Percentiles rank a stretch among this genome's conserved stretches.
Conservation (phyloP, 345 rosid species). For the Lepidium sativum region DNA sequence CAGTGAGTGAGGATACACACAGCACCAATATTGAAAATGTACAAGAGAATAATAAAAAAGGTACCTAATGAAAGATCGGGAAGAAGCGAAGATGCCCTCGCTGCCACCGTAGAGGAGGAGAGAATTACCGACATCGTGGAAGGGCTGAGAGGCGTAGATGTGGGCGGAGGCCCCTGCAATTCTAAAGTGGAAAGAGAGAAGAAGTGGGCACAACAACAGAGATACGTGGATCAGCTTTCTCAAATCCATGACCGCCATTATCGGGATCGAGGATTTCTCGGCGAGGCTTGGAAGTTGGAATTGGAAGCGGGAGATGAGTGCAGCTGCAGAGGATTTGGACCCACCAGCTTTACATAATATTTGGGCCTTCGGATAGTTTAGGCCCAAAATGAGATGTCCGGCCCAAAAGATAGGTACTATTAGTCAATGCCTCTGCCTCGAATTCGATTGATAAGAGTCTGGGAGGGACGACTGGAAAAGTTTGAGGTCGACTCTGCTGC, state of each 20-base stretch:
- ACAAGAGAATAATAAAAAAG: neutral
- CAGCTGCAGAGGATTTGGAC: conserved; percentile 7
- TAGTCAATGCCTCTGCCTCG: conserved; percentile 22
- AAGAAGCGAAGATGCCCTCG: conserved; percentile 65
- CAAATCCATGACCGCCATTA: conserved; percentile 40
- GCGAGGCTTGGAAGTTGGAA: neutral
- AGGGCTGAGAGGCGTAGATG: conserved; percentile 48
- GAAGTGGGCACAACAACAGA: conserved; percentile 15
- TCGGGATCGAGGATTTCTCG: conserved; percentile 12
- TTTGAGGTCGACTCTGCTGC: conserved; percentile 14
- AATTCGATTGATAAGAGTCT: conserved; percentile 6
- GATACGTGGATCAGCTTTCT: neutral
- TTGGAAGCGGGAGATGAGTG: conserved; percentile 1
- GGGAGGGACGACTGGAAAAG: conserved; percentile 1
- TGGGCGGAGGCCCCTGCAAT: conserved; percentile 55
- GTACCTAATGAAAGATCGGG: conserved; percentile 56
- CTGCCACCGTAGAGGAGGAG: conserved; percentile 94
- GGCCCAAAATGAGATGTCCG: neutral
- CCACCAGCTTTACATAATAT: neutral
- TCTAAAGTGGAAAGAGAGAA: conserved; percentile 15
- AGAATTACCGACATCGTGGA: conserved; percentile 77
- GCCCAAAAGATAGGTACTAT: neutral
- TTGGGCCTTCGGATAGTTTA: neutral
- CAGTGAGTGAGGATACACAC: neutral
- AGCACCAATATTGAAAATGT: neutral